phyloP scores from a whole-genome alignment of 805 yeast species.

The Candida adriatica region DNA sequence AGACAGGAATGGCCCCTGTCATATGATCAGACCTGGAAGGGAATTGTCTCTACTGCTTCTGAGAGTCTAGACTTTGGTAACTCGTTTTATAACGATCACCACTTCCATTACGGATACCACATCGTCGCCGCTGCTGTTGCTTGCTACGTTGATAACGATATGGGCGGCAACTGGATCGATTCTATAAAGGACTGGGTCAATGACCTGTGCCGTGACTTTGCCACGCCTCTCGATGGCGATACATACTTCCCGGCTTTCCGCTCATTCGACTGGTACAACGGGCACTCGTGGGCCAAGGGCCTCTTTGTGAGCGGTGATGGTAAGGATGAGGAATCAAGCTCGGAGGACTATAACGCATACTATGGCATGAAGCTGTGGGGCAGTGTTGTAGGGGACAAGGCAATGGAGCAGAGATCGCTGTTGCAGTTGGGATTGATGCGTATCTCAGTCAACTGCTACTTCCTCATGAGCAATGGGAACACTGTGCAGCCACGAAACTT shows the following conservation, averaged over 20 bases:
- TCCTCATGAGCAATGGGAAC: conserved; percentile 48
- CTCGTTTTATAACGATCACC: conserved; percentile 67
- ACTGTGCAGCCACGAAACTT: conserved; percentile 48
- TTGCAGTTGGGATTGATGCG: conserved; percentile 56
- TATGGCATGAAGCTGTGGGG: conserved; percentile 68
- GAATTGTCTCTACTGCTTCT: conserved; percentile 64
- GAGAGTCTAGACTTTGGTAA: conserved; percentile 64
- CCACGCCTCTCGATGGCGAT: conserved; percentile 52
- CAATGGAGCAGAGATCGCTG: conserved; percentile 48
- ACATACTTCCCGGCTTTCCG: conserved; percentile 57
- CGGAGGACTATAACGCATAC: conserved; percentile 68
- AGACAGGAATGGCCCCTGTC: conserved; percentile 64
- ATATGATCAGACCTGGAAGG: conserved; percentile 77
- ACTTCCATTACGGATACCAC: conserved; percentile 72
- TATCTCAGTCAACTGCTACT: conserved; percentile 47
- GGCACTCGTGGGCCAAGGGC: conserved; percentile 79
- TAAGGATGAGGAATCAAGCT: conserved; percentile 66
- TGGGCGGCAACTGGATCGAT: conserved; percentile 48
- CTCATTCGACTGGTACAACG: conserved; percentile 68
- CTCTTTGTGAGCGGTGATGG: conserved; percentile 67
- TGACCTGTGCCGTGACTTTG: conserved; percentile 58
- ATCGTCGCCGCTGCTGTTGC: conserved; percentile 63
- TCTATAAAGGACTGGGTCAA: conserved; percentile 46
- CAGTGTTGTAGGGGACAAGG: conserved; percentile 41
- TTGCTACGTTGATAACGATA: conserved; percentile 44